Evolutionary conservation across 2,329 filamentous ascomycete genomes (phyloP).

Genomic region (Orbilia oligospora): DNA sequence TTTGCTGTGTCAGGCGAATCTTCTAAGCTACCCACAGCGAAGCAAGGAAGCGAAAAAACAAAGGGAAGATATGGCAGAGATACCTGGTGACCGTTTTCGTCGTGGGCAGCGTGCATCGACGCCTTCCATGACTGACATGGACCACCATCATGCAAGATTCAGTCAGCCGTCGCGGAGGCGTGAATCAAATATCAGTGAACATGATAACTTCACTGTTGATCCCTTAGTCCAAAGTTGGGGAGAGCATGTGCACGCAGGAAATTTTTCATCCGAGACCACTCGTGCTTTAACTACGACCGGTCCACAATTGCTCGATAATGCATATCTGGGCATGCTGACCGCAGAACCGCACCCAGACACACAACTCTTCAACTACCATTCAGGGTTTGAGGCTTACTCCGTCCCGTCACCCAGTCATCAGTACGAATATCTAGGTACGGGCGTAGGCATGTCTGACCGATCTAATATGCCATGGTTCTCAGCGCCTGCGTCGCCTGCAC

Average conservation of each 20-base stretch:
- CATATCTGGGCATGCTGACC: slow-evolving; percentile 61
- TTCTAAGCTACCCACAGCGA: slow-evolving; percentile 36
- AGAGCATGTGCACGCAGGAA: slow-evolving; percentile 46
- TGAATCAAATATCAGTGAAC: slow-evolving; percentile 60
- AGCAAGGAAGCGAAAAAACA: slow-evolving; percentile 41
- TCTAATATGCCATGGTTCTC: slow-evolving; percentile 61
- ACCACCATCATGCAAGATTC: slow-evolving; percentile 59
- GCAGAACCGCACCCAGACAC: slow-evolving; percentile 60
- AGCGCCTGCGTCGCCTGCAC: slow-evolving; percentile 60
- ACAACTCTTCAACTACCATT: slow-evolving; percentile 59
- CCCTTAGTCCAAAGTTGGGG: slow-evolving; percentile 59
- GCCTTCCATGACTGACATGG: slow-evolving; percentile 56
- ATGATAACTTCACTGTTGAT: slow-evolving; percentile 57
- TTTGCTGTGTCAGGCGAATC: slow-evolving; percentile 48
- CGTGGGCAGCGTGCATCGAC: slow-evolving; percentile 60
- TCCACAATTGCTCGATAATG: slow-evolving; percentile 60
- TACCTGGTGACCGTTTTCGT: slow-evolving; percentile 59
- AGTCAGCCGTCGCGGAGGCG: slow-evolving; percentile 58
- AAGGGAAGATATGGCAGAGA: slow-evolving; percentile 52
- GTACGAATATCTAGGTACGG: slow-evolving; percentile 60
- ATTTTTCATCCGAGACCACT: slow-evolving; percentile 57
- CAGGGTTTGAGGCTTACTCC: slow-evolving; percentile 60
- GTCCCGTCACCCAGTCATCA: slow-evolving; percentile 59
- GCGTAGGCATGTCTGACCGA: slow-evolving; percentile 60
- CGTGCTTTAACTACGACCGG: slow-evolving; percentile 55